Percentiles rank a stretch among this genome's conserved stretches.
Evolutionary conservation across 106 monocot genomes (phyloP).

Genomic region (Acorus gramineus): DNA sequence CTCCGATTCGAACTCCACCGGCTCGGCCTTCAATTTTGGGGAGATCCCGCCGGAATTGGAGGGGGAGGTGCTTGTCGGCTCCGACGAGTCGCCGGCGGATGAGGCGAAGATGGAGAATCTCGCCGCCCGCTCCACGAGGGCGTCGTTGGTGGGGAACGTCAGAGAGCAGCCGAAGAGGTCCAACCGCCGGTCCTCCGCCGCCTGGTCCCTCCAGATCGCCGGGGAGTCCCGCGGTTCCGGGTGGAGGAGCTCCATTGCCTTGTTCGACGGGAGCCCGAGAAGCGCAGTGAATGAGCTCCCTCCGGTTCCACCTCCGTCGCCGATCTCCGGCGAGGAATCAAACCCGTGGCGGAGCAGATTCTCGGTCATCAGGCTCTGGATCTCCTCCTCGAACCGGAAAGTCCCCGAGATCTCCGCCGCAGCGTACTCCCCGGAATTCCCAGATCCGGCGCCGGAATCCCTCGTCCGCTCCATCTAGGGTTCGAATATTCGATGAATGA

Average conservation of each 20-base stretch:
- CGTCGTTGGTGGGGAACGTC: constrained; percentile 64
- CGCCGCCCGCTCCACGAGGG: constrained; percentile 69
- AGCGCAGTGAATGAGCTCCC: constrained; percentile 63
- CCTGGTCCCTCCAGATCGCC: neutral
- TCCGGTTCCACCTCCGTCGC: neutral
- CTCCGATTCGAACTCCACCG: constrained; percentile 26
- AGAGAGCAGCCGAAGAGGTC: constrained; percentile 31
- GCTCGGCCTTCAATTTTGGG: constrained; percentile 31
- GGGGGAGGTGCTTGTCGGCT: constrained; percentile 15
- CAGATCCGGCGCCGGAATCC: constrained; percentile 31
- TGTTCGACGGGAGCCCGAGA: constrained; percentile 47
- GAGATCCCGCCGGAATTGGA: constrained; percentile 31
- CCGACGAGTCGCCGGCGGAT: constrained; percentile 28
- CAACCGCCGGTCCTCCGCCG: no score
- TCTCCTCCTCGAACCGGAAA: constrained; percentile 65
- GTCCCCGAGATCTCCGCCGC: constrained; percentile 29
- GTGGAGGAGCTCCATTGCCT: constrained; percentile 77
- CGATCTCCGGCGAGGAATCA: neutral
- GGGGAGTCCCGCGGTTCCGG: constrained; percentile 1
- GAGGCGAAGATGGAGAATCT: constrained; percentile 64
- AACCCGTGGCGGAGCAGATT: constrained; percentile 2
- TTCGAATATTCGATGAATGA: no score
- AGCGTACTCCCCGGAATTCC: constrained; percentile 23
- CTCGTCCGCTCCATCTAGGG: constrained; percentile 25
- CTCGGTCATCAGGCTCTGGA: constrained; percentile 42